Percentiles rank a stretch among this genome's conserved stretches.
These are phyloP conservation scores for Benincasa hispida DNA, from an alignment of 306 rosid genomes.

Conservation along the genomic window DNA sequence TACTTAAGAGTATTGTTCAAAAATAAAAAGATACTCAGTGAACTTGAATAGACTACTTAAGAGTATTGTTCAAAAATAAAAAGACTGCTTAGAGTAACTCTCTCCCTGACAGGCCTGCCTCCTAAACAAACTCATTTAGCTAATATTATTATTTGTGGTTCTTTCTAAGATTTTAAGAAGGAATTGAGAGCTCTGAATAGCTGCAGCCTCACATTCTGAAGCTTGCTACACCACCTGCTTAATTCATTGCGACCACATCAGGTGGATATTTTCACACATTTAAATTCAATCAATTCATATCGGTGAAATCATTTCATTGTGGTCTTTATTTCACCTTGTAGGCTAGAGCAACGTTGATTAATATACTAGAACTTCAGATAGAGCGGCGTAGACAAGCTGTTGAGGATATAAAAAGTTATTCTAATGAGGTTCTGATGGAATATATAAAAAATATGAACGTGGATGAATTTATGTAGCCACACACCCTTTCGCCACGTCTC, in stretches of 20 bases:
- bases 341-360: constrained; percentile 88
- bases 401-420: constrained; percentile 86
- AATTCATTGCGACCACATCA: constrained; percentile 90
- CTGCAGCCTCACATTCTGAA: constrained; percentile 77
- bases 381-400: constrained; percentile 79
- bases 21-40: no score
- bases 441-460: neutral
- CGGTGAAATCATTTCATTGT: neutral
- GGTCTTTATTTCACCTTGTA: constrained; percentile 15
- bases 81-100: neutral
- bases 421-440: neutral
- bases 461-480: no score
- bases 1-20: no score
- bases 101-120: neutral
- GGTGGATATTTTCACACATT: constrained; percentile 15
- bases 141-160: neutral
- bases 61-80: no score
- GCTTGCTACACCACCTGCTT: constrained; percentile 91
- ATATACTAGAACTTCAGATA: constrained; percentile 81
- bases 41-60: no score
- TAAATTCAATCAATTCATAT: neutral
- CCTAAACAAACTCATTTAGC: neutral
- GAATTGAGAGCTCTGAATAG: constrained; percentile 78
- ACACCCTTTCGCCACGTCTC: neutral
- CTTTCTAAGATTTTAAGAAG: constrained; percentile 63